phyloP scores from a whole-genome alignment of 345 rosid genomes.

The Stellera chamaejasme region DNA sequence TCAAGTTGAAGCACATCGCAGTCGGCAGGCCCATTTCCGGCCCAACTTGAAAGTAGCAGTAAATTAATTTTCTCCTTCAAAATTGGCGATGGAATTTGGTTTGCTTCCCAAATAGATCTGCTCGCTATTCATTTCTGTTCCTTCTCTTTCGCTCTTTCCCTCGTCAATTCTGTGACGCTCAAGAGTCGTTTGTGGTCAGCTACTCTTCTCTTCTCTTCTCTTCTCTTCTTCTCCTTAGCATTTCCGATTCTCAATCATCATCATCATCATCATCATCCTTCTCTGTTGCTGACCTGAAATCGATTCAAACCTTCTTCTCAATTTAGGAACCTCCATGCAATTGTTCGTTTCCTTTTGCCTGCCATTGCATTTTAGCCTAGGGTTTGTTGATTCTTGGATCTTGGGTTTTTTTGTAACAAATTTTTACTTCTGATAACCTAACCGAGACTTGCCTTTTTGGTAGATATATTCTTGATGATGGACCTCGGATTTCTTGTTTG shows the following conservation, averaged over 20 bases:
- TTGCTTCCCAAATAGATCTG: slow-evolving; percentile 5
- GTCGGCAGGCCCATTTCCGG: too few species aligned
- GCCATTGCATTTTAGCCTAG: background rate
- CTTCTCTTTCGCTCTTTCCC: slow-evolving; percentile 3
- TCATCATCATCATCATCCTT: too few species aligned
- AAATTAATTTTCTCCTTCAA: background rate
- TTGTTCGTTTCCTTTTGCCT: too few species aligned
- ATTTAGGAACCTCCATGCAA: background rate
- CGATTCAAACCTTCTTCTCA: background rate
- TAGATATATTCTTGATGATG: background rate
- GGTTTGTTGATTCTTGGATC: slow-evolving; percentile 7
- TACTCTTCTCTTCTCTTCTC: background rate
- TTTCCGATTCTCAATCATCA: too few species aligned
- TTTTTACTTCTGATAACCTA: slow-evolving; percentile 6
- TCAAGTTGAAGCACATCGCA: too few species aligned
- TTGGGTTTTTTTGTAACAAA: background rate
- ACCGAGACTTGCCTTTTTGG: background rate
- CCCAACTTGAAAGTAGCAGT: too few species aligned
- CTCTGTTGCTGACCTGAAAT: too few species aligned
- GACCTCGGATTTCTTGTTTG: too few species aligned
- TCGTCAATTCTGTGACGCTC: background rate
- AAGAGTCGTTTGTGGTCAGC: slow-evolving; percentile 14
- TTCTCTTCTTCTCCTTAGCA: background rate
- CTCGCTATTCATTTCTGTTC: too few species aligned
- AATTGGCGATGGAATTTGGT: too few species aligned